Evolutionary conservation across 2,329 filamentous ascomycete species (phyloP), one percentile per base, ranked within the genome.

Genomic region (Phialophora macrospora): DNA sequence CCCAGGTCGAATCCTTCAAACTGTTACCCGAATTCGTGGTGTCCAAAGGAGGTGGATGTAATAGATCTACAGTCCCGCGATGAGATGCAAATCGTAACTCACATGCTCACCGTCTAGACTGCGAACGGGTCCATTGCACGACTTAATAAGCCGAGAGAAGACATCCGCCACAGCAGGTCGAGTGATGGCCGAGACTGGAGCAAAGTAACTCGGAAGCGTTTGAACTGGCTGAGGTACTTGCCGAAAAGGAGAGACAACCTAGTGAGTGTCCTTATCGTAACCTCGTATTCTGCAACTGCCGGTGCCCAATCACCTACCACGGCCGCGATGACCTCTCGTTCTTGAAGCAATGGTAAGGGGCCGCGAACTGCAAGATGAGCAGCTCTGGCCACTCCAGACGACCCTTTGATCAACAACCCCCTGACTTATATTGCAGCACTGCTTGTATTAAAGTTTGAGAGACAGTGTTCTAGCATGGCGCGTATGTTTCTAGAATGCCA

Each of bases 391-490:
- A 26, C 11, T 28, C 7, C 24, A 22, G 20, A 28, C 20, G 12
- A 28, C 48, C 20, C 9, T 8, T 51, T 1, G 20, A 51, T 51
- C 48, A 51, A 17, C 32, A 17, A 60, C 32, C 48, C 48, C 46
- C 32, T 28, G 14, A n/a, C 34, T 44, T 44, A n/a, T 44, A 52
- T 52, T 32, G 26, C 26, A 55, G 12, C 8, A 8, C 52, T 4
- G 20, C 14, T 55, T 34, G 24, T 11, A 55, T 34, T 28, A 55
- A n/a, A n/a, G 52, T 55, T 55, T 22, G 58, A 14, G 44, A 9
- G 26, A 34, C 26, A 46, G 32, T 17, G 55, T 41, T 46, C 55
- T 28, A 24, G 38, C 38, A 41, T 44, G 55, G 32, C 9, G 32
- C 9, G 4, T 24, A 46, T 52, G 41, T n/a, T 55, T 55, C 52